Base-by-base conservation (phyloP, 2,329 filamentous ascomycete species). In the Apiospora arundinis region DNA sequence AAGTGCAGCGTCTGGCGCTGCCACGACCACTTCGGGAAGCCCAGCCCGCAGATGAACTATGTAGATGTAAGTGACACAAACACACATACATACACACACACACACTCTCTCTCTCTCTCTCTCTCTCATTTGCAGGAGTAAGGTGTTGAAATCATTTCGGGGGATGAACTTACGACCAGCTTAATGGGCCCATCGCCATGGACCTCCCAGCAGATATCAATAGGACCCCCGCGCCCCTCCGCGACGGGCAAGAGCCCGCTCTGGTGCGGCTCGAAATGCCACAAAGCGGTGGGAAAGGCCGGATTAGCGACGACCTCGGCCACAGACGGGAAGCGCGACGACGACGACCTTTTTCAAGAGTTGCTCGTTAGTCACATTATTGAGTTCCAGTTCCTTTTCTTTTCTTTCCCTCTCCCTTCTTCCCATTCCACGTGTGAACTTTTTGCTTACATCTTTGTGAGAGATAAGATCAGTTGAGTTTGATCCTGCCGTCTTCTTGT, bases 1-100 rank as follows among this genome's bases (percentile, higher is more conserved):
- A 97, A 95, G 82, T 94, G 88, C 75, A 92, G 89, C 12, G 92
- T 96, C 80, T 97, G 94, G 69, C 93, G 90, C 84, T 97, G 94
- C 93, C 93, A 97, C 70, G 90, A 87, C 60, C 89, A 86, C 78
- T 88, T 86, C 72, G 85, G 86, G 70, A 91, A 91, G 48, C 92
- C 93, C 4, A 97, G 87, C 74, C 94, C 94, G 91, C 94, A 94
- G 77, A 97, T 87, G 83, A 93, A 90, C 93, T 95, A 76, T 18
- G 45, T 66, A 65, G 67, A 76, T 16, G 67, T 67, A 70, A 23
- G 14, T 12, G 14, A 45, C 11, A 16, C 11, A 45, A 1, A 45
- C 42, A 12, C 42, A 7, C 42, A 44, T 12, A 44, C 32, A 18
- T 16, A 16, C 2, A 18, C 11, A 45, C 2, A 18, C 3, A 16